Evolutionary conservation across 495 filamentous ascomycete genomes (phyloP).

Genomic region (Penicillium goetzii): DNA sequence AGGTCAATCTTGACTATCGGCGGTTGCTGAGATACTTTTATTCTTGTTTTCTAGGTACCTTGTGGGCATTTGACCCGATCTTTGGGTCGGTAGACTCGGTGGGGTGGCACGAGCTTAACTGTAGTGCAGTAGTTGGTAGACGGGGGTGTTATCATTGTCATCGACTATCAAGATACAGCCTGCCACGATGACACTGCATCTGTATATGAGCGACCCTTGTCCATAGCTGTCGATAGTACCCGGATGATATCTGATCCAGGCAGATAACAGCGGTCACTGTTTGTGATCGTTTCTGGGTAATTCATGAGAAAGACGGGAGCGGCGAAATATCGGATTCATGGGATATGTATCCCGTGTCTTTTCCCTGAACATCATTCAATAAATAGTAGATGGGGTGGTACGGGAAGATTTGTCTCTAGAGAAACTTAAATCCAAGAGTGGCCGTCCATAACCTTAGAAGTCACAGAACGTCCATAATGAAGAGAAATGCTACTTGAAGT

Average conservation of each 20-base stretch:
- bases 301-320: no score
- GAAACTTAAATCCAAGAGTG: not conserved
- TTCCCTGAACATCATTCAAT: no score
- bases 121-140: conserved; percentile 5
- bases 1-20: conserved; percentile 15
- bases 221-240: not conserved
- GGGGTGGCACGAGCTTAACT: conserved; percentile 17
- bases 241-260: not conserved
- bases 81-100: conserved; percentile 20
- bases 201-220: not conserved
- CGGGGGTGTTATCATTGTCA: not conserved
- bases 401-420: not conserved
- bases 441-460: no score
- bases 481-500: not conserved
- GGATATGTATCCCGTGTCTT: no score
- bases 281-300: not conserved
- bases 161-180: not conserved
- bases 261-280: not conserved
- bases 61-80: conserved; percentile 31
- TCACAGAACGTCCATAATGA: not conserved
- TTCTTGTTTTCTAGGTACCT: conserved; percentile 32
- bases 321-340: not conserved
- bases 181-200: conserved; percentile 2
- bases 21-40: conserved; percentile 28
- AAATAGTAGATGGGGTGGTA: no score